Base-by-base conservation (phyloP, 106 monocot species). In the Gastrodia elata region DNA sequence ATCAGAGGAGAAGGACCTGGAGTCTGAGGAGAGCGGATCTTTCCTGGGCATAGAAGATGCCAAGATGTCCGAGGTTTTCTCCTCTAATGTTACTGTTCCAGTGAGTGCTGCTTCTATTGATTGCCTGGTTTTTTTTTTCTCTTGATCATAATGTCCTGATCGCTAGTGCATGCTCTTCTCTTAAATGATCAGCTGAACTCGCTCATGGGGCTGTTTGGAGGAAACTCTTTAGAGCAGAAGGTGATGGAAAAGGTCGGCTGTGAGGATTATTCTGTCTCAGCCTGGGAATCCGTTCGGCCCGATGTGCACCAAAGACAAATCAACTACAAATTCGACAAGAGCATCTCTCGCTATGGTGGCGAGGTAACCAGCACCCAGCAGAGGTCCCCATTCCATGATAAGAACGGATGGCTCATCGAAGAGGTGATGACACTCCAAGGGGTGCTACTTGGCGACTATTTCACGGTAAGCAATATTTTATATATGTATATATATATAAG, bases 191-290 rank as follows among this genome's bases (percentile, higher is more conserved):
- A 91, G 91, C 74, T 84, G 13, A 82, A 83, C 52, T 77, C 67
- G 26, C 57, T 91, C 59, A 91, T 94, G 88, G 84, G 87, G 65
- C 30, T 91, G 8, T 94, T 86, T 59, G 78, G 76, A 34, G 94
- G 91, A 65, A 84, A 84, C 40, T 33, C 76, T 40, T 65, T 91
- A 77, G 94, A 94, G 48, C 80, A 67, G 1, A 82, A 73, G 61
- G 67, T 87, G 61, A 91, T 88, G 94, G 82, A 81, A 70, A 91
- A 83, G 64, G 81, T 88, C 43, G 94, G 94, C 35, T 91, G 79
- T 39, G 41, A 75, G 7, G 79, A 88, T 8, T 94, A 91, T 65
- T 83, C 84, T 0, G 38, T 73, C 3, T 49, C 82, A 46, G 39
- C 86, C 46, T 94, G 94, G 94, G 86, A 91, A 71, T 38, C 78